These are phyloP conservation scores for Pseudocercospora crystallina DNA, from an alignment of 2,329 filamentous ascomycete species.

Conservation along the genomic window DNA sequence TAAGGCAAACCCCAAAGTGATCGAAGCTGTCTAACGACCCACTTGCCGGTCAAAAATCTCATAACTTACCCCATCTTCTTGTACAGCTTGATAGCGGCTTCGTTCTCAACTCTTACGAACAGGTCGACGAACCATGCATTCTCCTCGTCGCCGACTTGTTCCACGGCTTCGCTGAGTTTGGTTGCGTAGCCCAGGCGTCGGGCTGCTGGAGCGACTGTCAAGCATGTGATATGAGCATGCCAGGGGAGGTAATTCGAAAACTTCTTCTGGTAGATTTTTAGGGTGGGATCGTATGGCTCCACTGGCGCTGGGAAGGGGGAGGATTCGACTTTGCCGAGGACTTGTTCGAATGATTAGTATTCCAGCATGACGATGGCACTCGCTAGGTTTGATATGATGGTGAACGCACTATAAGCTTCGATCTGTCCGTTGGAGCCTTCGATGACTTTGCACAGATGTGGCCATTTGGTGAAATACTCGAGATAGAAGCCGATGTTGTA, in stretches of 20 bases:
- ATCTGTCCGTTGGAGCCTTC: conserved; percentile 85
- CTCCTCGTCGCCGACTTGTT: conserved; percentile 76
- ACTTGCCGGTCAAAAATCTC: not conserved
- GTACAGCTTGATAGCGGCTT: conserved; percentile 84
- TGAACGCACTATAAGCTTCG: conserved; percentile 81
- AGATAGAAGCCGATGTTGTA: conserved; percentile 96
- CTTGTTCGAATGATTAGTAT: conserved; percentile 46
- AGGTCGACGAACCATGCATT: conserved; percentile 94
- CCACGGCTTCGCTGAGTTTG: conserved; percentile 76
- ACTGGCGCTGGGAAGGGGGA: conserved; percentile 70
- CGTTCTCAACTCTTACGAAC: conserved; percentile 87
- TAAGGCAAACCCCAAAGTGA: not conserved
- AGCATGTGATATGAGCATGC: conserved; percentile 95
- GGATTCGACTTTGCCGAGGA: conserved; percentile 95
- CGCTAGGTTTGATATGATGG: not conserved
- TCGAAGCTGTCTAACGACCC: no score
- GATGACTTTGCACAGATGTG: conserved; percentile 87
- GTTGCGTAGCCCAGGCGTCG: conserved; percentile 85
- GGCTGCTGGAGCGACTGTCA: conserved; percentile 86
- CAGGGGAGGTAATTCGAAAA: conserved; percentile 83
- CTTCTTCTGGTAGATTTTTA: conserved; percentile 39
- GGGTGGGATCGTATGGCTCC: conserved; percentile 64
- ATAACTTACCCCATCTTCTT: conserved; percentile 72
- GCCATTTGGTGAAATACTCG: conserved; percentile 94
- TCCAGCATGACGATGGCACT: not conserved